Conservation (phyloP, 768 basidiomycete species). For the Lactarius indigo region DNA sequence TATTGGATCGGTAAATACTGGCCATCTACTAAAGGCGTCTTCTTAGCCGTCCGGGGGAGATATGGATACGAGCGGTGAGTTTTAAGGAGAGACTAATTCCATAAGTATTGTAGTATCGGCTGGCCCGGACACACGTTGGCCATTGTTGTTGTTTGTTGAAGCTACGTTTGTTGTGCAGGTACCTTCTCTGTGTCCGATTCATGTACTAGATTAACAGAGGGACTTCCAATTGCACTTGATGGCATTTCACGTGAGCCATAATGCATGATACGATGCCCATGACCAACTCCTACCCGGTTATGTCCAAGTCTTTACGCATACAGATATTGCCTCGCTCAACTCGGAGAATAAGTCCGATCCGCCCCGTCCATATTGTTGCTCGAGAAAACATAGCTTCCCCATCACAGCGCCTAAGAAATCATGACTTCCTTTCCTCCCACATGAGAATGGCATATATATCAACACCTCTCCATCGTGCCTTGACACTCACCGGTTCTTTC, state of each 20-base stretch:
- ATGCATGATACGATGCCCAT: neutral
- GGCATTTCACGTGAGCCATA: neutral
- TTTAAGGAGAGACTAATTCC: conserved; percentile 57
- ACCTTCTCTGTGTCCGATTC: neutral
- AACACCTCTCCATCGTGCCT: neutral
- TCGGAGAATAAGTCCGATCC: neutral
- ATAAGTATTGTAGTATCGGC: conserved; percentile 12
- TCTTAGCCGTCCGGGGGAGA: conserved; percentile 65
- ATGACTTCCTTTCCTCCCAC: no score
- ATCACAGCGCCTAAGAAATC: no score
- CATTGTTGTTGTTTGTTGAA: conserved; percentile 5
- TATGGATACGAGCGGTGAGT: conserved; percentile 67
- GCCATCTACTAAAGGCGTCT: conserved; percentile 4
- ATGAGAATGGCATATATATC: conserved; percentile 1
- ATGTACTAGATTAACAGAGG: neutral
- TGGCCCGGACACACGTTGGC: conserved; percentile 28
- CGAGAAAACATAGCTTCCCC: no score
- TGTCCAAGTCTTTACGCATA: neutral
- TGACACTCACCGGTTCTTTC: neutral
- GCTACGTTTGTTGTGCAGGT: neutral
- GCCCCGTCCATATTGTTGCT: no score
- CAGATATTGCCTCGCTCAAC: neutral
- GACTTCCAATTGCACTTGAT: neutral
- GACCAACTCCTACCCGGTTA: neutral
- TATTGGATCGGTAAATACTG: conserved; percentile 16